Evolutionary conservation across 2,329 filamentous ascomycete species (phyloP).

Genomic region (Incumbomyces lentus): DNA sequence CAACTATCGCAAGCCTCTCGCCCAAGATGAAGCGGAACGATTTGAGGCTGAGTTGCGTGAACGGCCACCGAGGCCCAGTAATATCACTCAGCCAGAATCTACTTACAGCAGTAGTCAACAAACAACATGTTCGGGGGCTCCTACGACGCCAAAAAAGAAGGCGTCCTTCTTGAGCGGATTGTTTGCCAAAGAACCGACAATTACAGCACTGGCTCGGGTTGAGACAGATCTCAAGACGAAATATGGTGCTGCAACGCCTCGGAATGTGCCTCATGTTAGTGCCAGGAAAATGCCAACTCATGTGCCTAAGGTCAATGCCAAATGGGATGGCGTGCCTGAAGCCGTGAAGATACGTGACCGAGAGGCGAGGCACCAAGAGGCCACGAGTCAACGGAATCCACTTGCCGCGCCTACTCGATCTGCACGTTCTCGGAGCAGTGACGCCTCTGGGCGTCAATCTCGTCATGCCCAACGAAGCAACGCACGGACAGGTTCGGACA

Average conservation of each 20-base stretch:
- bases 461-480: not conserved
- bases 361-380: conserved; percentile 14
- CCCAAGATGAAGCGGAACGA: not conserved
- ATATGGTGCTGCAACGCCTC: conserved; percentile 30
- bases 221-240: conserved; percentile 26
- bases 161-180: conserved; percentile 33
- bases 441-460: not conserved
- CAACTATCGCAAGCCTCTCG: conserved; percentile 4
- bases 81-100: not conserved
- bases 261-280: conserved; percentile 30
- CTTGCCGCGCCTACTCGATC: conserved; percentile 3
- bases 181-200: conserved; percentile 41
- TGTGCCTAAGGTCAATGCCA: conserved; percentile 45
- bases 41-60: not conserved
- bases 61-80: not conserved
- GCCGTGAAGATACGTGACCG: conserved; percentile 26
- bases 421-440: not conserved
- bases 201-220: conserved; percentile 36
- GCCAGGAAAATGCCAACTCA: conserved; percentile 37
- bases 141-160: conserved; percentile 23
- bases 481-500: not conserved
- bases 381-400: conserved; percentile 6
- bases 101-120: not conserved
- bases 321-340: conserved; percentile 44
- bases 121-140: not conserved